Conservation (phyloP, 768 basidiomycete species). For the Psilocybe subaeruginosa region DNA sequence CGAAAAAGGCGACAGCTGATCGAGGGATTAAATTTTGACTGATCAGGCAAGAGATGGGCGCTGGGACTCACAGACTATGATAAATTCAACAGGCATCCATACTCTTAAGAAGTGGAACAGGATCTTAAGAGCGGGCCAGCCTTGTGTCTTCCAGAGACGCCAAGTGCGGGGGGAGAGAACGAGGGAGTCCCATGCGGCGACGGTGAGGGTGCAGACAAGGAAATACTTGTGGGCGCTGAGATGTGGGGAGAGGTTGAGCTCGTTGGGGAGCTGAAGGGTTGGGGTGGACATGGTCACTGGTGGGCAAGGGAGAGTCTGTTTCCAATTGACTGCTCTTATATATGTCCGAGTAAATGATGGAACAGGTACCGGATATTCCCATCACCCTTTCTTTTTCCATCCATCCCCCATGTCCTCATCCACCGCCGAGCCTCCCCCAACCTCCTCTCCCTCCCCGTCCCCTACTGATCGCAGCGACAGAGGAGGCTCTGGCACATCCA, state of each 20-base stretch:
- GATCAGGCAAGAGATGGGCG: background rate
- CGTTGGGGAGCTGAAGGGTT: conserved; percentile 52
- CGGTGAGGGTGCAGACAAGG: conserved; percentile 86
- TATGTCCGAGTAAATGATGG: conserved; percentile 3
- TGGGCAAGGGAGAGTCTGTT: conserved; percentile 10
- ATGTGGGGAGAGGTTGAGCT: conserved; percentile 76
- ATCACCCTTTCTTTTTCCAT: conserved; percentile 20
- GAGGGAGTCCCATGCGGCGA: conserved; percentile 89
- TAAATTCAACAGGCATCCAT: conserved; percentile 82
- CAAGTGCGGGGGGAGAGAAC: conserved; percentile 82
- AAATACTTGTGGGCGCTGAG: conserved; percentile 89
- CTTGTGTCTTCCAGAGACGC: conserved; percentile 63
- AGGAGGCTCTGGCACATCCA: conserved; percentile 17
- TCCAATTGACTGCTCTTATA: background rate
- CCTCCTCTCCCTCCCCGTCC: conserved; percentile 15
- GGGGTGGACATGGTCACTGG: conserved; percentile 31
- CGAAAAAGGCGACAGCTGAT: conserved; percentile 82
- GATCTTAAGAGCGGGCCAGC: conserved; percentile 80
- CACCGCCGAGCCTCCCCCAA: conserved; percentile 18
- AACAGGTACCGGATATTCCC: conserved; percentile 13
- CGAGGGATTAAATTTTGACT: background rate
- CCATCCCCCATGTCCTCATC: conserved; percentile 25
- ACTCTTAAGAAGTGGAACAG: conserved; percentile 75
- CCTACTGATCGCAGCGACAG: conserved; percentile 10
- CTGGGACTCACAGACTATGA: conserved; percentile 60